phyloP scores from a whole-genome alignment of 345 rosid genomes.

The Heritiera littoralis region DNA sequence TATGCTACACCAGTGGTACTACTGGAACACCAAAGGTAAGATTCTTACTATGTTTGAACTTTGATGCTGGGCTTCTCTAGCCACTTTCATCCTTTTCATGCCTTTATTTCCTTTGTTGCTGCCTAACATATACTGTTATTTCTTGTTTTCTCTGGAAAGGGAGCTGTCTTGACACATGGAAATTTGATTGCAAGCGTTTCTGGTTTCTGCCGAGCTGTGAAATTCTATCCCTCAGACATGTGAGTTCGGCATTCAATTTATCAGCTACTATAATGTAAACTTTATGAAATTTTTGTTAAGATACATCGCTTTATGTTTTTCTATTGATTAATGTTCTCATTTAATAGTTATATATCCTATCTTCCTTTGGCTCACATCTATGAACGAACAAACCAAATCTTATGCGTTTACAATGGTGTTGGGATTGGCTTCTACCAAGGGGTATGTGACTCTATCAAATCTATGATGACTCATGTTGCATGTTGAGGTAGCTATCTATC shows the following conservation, averaged over 20 bases:
- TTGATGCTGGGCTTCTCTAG: slow-evolving; percentile 27
- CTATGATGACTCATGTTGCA: neutral
- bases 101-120: slow-evolving; percentile 14
- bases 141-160: slow-evolving; percentile 44
- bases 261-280: slow-evolving; percentile 12
- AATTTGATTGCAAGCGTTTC: slow-evolving; percentile 85
- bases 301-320: slow-evolving; percentile 15
- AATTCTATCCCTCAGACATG: slow-evolving; percentile 68
- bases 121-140: slow-evolving; percentile 17
- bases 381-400: slow-evolving; percentile 73
- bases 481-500: slow-evolving; percentile 6
- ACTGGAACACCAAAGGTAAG: slow-evolving; percentile 94
- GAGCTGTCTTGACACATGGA: slow-evolving; percentile 78
- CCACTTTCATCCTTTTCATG: slow-evolving; percentile 15
- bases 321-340: slow-evolving; percentile 11
- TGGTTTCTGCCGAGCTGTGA: slow-evolving; percentile 42
- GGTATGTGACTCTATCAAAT: slow-evolving; percentile 45
- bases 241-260: slow-evolving; percentile 41
- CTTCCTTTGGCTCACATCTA: slow-evolving; percentile 96
- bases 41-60: slow-evolving; percentile 17
- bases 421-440: slow-evolving; percentile 93
- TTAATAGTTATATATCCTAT: slow-evolving; percentile 76
- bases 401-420: slow-evolving; percentile 56
- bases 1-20: slow-evolving; percentile 98
- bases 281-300: slow-evolving; percentile 1